phyloP scores from a whole-genome alignment of 225 moss, liverwort and hornwort species.

The Rhytidiadelphus loreus region DNA sequence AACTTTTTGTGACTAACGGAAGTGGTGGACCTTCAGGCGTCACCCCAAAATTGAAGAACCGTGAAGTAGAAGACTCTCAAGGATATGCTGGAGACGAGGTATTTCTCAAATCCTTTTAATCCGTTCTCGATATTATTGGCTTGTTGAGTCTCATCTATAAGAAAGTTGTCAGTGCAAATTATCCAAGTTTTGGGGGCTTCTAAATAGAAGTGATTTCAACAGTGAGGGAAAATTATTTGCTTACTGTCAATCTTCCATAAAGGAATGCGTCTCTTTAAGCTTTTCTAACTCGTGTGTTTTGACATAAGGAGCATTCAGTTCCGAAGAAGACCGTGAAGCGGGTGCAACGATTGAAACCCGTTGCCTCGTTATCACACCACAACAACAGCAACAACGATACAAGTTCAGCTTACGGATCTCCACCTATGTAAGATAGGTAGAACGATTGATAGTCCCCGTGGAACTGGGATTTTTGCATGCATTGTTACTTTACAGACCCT shows the following conservation, averaged over 20 bases:
- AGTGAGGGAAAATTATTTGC: neutral
- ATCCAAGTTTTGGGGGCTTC: neutral
- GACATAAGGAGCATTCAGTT: constrained; percentile 26
- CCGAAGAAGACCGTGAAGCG: constrained; percentile 50
- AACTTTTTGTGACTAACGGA: constrained; percentile 18
- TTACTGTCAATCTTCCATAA: neutral
- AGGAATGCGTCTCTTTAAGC: neutral
- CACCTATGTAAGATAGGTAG: constrained; percentile 40
- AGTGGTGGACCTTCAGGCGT: constrained; percentile 28
- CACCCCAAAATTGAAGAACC: constrained; percentile 26
- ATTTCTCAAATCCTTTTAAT: neutral
- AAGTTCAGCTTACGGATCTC: constrained; percentile 41
- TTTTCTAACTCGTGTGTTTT: neutral
- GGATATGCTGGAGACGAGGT: constrained; percentile 53
- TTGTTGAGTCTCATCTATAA: neutral
- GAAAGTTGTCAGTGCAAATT: neutral
- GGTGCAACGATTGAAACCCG: constrained; percentile 53
- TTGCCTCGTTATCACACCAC: constrained; percentile 42
- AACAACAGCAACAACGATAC: constrained; percentile 15
- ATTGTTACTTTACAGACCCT: neutral
- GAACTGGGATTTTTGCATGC: neutral
- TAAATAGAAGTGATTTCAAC: neutral
- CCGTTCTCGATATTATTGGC: neutral
- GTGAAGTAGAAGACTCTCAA: constrained; percentile 25
- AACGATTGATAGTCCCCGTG: neutral